Base-by-base conservation (phyloP, 2,329 filamentous ascomycete species). In the Sporothrix sp. region DNA sequence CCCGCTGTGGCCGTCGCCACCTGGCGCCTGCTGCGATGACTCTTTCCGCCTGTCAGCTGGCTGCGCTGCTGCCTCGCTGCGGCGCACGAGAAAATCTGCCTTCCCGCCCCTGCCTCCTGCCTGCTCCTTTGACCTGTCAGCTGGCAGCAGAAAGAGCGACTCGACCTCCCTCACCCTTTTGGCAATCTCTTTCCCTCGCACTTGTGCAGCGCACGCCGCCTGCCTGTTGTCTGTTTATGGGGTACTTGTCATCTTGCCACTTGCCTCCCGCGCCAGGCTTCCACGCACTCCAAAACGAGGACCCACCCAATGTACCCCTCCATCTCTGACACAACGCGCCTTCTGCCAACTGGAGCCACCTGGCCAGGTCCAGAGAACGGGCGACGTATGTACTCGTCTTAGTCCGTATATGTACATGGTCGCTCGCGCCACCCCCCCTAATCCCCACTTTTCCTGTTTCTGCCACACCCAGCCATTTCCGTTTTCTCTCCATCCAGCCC, bases 271-370 rank as follows among this genome's bases (percentile, higher is more conserved):
- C 57, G 61, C 57, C 58, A 65, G 63, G 62, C 62, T 64, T 52
- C 60, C 59, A 52, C 50, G 51, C 46, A 43, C 47, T 33, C 48
- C 47, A 49, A 38, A 52, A 18, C 16, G 50, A 50, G 43, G 53
- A 43, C 50, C 56, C 54, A 54, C 59, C 60, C 57, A 60, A 59
- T 61, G 62, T 61, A 63, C 61, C 50, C 36, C 48, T 46, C 36
- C 45, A 56, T 52, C 53, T 55, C 49, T 37, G 38, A 47, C 36
- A 48, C 50, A 53, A 36, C 25, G 20, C 20, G 10, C 10, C 38
- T 55, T 45, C 45, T 60, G 60, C 56, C 62, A 63, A 55, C 60
- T 65, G 63, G 61, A 60, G 58, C 62, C 64, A 65, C 61, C 61
- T 66, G 62, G 48, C 56, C 50, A 52, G 32, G 18, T 5, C 37